phyloP scores from a whole-genome alignment of 202 grass and related monocot species.

The Zizania palustris region DNA sequence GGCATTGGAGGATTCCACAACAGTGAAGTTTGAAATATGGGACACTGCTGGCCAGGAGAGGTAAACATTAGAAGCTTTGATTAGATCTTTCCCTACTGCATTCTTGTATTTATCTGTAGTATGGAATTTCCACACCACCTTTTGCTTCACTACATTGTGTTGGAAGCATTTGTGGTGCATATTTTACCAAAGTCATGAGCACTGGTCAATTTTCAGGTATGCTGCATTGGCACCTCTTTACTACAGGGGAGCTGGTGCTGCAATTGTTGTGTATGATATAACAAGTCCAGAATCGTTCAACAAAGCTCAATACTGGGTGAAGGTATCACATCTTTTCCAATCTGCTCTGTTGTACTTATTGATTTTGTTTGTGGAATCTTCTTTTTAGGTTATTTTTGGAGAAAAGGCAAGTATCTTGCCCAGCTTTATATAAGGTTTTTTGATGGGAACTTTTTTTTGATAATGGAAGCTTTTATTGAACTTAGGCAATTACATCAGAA shows the following conservation, averaged over 20 bases:
- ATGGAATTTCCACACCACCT: constrained; percentile 2
- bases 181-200: constrained; percentile 23
- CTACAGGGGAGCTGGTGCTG: constrained; percentile 80
- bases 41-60: constrained; percentile 94
- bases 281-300: constrained; percentile 83
- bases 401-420: too few relatives aligned
- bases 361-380: background rate
- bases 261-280: constrained; percentile 88
- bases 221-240: constrained; percentile 86
- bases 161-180: constrained; percentile 12
- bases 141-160: background rate
- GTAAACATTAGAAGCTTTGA: constrained; percentile 31
- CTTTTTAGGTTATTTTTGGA: background rate
- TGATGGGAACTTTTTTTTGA: too few relatives aligned
- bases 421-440: too few relatives aligned
- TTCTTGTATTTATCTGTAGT: background rate
- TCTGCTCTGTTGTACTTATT: background rate
- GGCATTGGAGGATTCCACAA: constrained; percentile 75
- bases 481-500: too few relatives aligned
- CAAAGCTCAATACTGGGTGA: constrained; percentile 95
- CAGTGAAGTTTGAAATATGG: constrained; percentile 91
- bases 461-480: too few relatives aligned
- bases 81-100: background rate
- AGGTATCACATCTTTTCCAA: constrained; percentile 50
- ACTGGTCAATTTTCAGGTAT: constrained; percentile 53